phyloP scores from a whole-genome alignment of 805 yeast species.

The Priceomyces fermenticarens region DNA sequence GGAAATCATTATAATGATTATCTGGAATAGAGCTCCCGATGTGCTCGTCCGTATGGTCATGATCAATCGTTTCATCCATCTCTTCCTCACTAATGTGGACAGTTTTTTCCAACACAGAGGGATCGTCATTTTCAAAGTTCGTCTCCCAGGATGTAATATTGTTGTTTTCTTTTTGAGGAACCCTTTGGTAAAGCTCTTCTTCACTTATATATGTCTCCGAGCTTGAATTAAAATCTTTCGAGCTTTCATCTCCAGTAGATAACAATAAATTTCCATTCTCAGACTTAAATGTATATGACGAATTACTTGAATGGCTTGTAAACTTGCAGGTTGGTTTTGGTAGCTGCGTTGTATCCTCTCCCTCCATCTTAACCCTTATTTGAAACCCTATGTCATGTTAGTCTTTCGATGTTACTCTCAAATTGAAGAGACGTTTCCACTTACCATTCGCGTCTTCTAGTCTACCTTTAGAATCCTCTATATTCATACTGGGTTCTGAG shows the following conservation, averaged over 20 bases:
- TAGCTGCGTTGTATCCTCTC: too few species aligned
- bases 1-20: slow-evolving; percentile 4
- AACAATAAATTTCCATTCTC: too few species aligned
- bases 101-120: slow-evolving; percentile 11
- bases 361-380: too few species aligned
- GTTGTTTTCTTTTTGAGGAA: neutral
- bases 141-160: slow-evolving; percentile 13
- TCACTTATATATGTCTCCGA: slow-evolving; percentile 43
- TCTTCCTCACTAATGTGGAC: slow-evolving; percentile 1
- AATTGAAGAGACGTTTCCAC: too few species aligned
- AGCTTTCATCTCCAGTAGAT: neutral
- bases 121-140: slow-evolving; percentile 19
- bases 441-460: too few species aligned
- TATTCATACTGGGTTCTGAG: too few species aligned
- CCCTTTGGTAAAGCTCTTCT: slow-evolving; percentile 1
- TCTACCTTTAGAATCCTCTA: too few species aligned
- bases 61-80: slow-evolving; percentile 19
- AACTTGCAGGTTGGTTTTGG: too few species aligned
- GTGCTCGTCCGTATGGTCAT: slow-evolving; percentile 22
- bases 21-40: slow-evolving; percentile 13
- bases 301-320: too few species aligned
- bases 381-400: too few species aligned
- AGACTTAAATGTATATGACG: too few species aligned
- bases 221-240: slow-evolving; percentile 35
- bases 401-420: too few species aligned